phyloP scores from a whole-genome alignment of 345 rosid species.

The Stellera chamaejasme region DNA sequence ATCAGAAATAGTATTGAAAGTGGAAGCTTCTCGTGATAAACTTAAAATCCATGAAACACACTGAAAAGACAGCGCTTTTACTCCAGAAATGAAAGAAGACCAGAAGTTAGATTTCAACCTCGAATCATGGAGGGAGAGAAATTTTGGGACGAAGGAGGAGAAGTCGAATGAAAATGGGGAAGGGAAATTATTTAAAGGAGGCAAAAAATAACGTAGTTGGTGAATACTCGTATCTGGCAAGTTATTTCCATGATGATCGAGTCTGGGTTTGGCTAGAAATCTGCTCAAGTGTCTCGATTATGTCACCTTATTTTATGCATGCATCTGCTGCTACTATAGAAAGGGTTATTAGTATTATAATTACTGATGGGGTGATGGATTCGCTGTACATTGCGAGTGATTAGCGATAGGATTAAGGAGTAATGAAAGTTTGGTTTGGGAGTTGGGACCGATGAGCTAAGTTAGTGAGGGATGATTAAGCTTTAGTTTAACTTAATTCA shows the following conservation, averaged over 20 bases:
- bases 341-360: not conserved
- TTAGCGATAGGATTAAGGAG: too few relatives aligned
- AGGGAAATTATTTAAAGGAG: not conserved
- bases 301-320: slow-evolving; percentile 1
- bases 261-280: slow-evolving; percentile 8
- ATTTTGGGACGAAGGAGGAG: slow-evolving; percentile 18
- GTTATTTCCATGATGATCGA: slow-evolving; percentile 9
- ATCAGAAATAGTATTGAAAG: not conserved
- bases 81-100: not conserved
- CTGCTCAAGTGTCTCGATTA: slow-evolving; percentile 19
- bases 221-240: slow-evolving; percentile 10
- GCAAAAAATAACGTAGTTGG: slow-evolving; percentile 14
- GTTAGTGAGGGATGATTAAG: too few relatives aligned
- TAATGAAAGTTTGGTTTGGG: too few relatives aligned
- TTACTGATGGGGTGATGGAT: slow-evolving; percentile 1
- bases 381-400: slow-evolving; percentile 9
- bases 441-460: too few relatives aligned
- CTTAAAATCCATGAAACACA: slow-evolving; percentile 2
- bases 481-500: too few relatives aligned
- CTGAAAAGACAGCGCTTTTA: too few relatives aligned
- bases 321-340: slow-evolving; percentile 10
- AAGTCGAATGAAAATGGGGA: not conserved
- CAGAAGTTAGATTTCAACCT: not conserved
- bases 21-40: not conserved
- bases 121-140: slow-evolving; percentile 6